phyloP scores from a whole-genome alignment of 345 rosid species.

The Linum lewisii region DNA sequence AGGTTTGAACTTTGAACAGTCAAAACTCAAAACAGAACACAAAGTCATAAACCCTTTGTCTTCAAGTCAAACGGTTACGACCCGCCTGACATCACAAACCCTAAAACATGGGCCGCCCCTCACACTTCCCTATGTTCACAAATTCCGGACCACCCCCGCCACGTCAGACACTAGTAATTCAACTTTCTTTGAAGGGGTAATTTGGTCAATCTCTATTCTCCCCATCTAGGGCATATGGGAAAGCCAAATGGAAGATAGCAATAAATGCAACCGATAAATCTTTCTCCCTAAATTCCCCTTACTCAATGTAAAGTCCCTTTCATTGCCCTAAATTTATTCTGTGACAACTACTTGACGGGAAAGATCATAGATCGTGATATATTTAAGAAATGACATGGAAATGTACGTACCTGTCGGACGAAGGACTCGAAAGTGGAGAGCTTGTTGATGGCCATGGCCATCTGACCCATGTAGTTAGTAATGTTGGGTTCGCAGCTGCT shows the following conservation, averaged over 20 bases:
- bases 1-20: constrained; percentile 6
- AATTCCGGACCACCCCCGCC: neutral
- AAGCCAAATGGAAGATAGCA: too few species aligned
- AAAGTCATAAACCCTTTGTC: constrained; percentile 5
- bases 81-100: constrained; percentile 38
- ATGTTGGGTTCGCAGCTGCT: constrained; percentile 68
- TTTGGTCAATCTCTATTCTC: too few species aligned
- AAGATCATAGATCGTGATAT: too few species aligned
- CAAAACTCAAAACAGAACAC: constrained; percentile 11
- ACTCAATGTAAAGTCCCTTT: too few species aligned
- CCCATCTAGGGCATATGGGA: too few species aligned
- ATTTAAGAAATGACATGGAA: too few species aligned
- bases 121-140: neutral
- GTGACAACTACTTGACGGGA: too few species aligned
- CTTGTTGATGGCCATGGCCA: constrained; percentile 92
- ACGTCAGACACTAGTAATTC: too few species aligned
- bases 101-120: constrained; percentile 13
- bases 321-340: too few species aligned
- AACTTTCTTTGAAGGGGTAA: too few species aligned
- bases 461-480: constrained; percentile 87
- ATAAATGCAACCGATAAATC: too few species aligned
- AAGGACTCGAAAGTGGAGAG: constrained; percentile 80
- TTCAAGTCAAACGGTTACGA: constrained; percentile 48
- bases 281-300: too few species aligned
- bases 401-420: constrained; percentile 68